These are phyloP conservation scores for Penicillium cinerascens DNA, from an alignment of 495 filamentous ascomycete species.

Conservation along the genomic window DNA sequence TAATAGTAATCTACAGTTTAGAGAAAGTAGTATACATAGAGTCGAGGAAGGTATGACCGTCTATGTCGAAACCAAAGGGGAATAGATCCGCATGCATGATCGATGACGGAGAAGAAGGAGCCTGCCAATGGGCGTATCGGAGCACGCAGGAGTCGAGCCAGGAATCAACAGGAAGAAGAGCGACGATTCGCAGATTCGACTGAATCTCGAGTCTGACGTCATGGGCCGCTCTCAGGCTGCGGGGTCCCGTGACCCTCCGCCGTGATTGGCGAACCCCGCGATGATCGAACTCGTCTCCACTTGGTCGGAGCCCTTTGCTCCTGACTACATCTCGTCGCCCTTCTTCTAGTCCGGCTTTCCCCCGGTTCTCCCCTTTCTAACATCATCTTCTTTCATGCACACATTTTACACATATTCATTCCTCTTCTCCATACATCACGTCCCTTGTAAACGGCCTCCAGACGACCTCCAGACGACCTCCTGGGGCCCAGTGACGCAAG, in stretches of 20 bases:
- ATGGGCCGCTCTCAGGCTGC: not conserved
- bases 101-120: not conserved
- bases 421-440: not conserved
- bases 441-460: not conserved
- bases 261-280: constrained; percentile 14
- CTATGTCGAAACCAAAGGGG: not conserved
- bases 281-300: not conserved
- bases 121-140: too few relatives aligned
- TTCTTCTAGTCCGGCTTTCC: not conserved
- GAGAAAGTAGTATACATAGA: not conserved
- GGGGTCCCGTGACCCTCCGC: not conserved
- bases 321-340: constrained; percentile 6
- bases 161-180: not conserved
- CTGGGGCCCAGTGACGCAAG: constrained; percentile 5
- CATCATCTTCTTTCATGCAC: not conserved
- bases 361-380: not conserved
- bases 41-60: not conserved
- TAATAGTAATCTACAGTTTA: constrained; percentile 20
- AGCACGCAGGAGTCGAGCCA: too few relatives aligned
- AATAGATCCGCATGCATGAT: not conserved
- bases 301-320: constrained; percentile 13
- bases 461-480: constrained; percentile 3
- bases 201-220: constrained; percentile 5
- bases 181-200: not conserved
- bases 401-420: not conserved